Percentiles rank a stretch among this genome's conserved stretches.
phyloP scores from a whole-genome alignment of 1,139 yeast genomes.

The Yamadazyma blattariae region DNA sequence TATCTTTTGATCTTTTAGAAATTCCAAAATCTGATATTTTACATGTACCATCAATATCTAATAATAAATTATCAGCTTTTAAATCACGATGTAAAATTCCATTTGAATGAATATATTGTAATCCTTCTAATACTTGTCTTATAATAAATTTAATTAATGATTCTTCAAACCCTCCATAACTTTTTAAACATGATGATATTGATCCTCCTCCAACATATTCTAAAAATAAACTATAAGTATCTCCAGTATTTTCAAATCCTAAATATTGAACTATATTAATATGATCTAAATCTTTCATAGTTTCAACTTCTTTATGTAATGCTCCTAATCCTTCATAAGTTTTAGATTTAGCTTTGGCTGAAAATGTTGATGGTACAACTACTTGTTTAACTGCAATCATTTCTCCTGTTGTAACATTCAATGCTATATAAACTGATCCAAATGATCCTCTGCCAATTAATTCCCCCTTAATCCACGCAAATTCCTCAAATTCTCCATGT shows the following conservation, averaged over 20 bases:
- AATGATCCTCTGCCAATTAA: slow-evolving; percentile 95
- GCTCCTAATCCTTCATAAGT: slow-evolving; percentile 70
- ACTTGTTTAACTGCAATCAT: slow-evolving; percentile 99
- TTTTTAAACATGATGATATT: slow-evolving; percentile 79
- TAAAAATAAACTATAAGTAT: slow-evolving; percentile 77
- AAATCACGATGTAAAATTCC: slow-evolving; percentile 94
- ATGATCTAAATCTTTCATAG: slow-evolving; percentile 92
- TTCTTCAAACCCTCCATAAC: slow-evolving; percentile 86
- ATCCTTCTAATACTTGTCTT: slow-evolving; percentile 76
- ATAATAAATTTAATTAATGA: slow-evolving; percentile 69
- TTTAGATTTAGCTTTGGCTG: slow-evolving; percentile 12
- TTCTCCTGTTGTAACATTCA: slow-evolving; percentile 95
- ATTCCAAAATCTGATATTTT: slow-evolving; percentile 98
- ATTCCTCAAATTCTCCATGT: slow-evolving; percentile 70
- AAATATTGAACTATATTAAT: slow-evolving; percentile 91
- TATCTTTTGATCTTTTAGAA: slow-evolving; percentile 81
- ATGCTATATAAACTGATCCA: slow-evolving; percentile 91
- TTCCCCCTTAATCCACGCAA: slow-evolving; percentile 98
- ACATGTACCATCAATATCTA: slow-evolving; percentile 91
- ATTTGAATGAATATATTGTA: slow-evolving; percentile 78
- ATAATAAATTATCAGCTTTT: slow-evolving; percentile 87
- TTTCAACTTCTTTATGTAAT: slow-evolving; percentile 85
- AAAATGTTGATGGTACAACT: slow-evolving; percentile 35
- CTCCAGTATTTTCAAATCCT: slow-evolving; percentile 80
- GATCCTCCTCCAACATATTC: slow-evolving; percentile 99